Evolutionary conservation across 768 basidiomycete genomes (phyloP).

Genomic region (Xerocomellus amylosporus): DNA sequence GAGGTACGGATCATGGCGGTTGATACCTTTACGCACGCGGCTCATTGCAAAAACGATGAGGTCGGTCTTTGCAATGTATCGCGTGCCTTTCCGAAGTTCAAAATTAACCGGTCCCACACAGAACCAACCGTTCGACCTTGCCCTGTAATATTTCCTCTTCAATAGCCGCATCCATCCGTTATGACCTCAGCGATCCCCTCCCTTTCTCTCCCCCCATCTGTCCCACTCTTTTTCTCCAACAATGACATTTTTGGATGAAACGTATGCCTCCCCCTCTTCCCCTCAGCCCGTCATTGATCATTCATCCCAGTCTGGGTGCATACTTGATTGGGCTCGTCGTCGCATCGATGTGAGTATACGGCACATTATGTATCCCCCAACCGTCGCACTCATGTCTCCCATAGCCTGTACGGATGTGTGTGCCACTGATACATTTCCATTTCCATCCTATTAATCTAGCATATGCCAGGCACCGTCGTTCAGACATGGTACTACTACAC

Average conservation of each 20-base stretch:
- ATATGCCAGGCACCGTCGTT: slow-evolving; percentile 47
- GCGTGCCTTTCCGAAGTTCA: not conserved
- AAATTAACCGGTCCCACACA: not conserved
- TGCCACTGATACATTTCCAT: not conserved
- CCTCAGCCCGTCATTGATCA: not conserved
- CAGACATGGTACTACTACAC: slow-evolving; percentile 56
- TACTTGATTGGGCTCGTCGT: slow-evolving; percentile 49
- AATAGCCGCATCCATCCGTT: not conserved
- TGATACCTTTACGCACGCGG: too few species aligned
- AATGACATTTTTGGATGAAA: slow-evolving; percentile 31
- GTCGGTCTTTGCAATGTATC: not conserved
- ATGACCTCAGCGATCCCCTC: not conserved
- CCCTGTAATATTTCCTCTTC: not conserved
- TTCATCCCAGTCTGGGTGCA: slow-evolving; percentile 43
- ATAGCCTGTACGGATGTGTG: slow-evolving; percentile 52
- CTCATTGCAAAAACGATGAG: too few species aligned
- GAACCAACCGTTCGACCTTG: not conserved
- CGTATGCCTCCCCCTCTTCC: slow-evolving; percentile 24
- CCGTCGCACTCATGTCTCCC: not conserved
- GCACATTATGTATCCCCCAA: not conserved
- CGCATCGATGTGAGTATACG: slow-evolving; percentile 44
- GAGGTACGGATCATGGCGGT: too few species aligned
- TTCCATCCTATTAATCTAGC: not conserved
- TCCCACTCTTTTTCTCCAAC: not conserved
- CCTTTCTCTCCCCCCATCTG: not conserved